Base-by-base conservation (phyloP, 2,329 filamentous ascomycete species). In the Alternaria angustiovoidea region DNA sequence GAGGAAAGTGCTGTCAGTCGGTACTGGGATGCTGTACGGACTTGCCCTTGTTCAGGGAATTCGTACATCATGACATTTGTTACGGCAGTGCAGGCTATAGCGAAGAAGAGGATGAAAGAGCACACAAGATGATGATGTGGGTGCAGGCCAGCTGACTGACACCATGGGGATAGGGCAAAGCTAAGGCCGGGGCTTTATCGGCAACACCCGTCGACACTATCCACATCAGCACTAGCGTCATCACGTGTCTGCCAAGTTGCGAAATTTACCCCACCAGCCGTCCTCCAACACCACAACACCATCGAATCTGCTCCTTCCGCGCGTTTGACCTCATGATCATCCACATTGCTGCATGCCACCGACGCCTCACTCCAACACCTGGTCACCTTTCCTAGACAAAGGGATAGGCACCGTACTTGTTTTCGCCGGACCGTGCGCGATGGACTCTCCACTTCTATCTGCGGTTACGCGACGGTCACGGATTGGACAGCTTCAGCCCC, bases 401-500 rank as follows among this genome's bases (percentile, higher is more conserved):
- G 46, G 57, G 56, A 61, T 64, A 67, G 66, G 70, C 70, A 67
- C 66, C 65, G 68, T 64, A 63, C 57, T 65, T 64, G 55, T 68
- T 59, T 57, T 54, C 24, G 52, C 61, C 58, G 71, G 73, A 69
- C 72, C 75, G 75, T 76, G 75, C 75, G 57, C 69, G 56, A 73
- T 68, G 65, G 66, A 62, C 70, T 76, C 67, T 70, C 69, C 69
- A 70, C 70, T 75, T 72, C 72, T 76, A 76, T 73, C 76, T 75
- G 73, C 67, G 74, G 76, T 72, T 77, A 78, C 75, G 76, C 76
- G 75, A 76, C 70, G 60, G 51, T 71, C 74, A 76, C 70, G 74
- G 75, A 79, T 79, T 78, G 76, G 76, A 76, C 64, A 58, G 71
- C 70, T 68, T 71, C 69, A 67, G 75, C 76, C 75, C 74, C 76